These are phyloP conservation scores for Baorangia bicolor DNA, from an alignment of 768 basidiomycete genomes.

Conservation along the genomic window DNA sequence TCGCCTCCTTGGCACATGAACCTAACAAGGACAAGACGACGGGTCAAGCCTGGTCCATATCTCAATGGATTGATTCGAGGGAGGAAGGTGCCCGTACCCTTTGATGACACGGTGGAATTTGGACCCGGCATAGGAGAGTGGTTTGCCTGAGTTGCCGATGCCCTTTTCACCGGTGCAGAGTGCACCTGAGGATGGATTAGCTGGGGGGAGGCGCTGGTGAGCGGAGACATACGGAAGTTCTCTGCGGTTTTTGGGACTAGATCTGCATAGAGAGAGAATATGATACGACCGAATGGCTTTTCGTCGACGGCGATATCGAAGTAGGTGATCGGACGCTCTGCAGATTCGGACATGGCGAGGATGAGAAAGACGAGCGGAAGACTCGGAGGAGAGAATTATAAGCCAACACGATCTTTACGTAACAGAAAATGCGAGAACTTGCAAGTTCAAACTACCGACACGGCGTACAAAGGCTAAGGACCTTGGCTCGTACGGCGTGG, in stretches of 20 bases:
- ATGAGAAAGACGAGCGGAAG: background rate
- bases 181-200: conserved; percentile 50
- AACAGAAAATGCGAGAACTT: conserved; percentile 13
- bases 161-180: conserved; percentile 86
- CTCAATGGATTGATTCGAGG: conserved; percentile 13
- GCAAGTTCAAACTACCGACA: background rate
- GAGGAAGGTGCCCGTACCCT: conserved; percentile 46
- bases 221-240: conserved; percentile 76
- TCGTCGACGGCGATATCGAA: conserved; percentile 85
- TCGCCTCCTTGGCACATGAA: conserved; percentile 93
- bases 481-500: background rate
- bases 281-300: conserved; percentile 62
- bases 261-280: conserved; percentile 82
- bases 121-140: conserved; percentile 65
- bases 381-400: background rate
- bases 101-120: conserved; percentile 81
- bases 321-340: conserved; percentile 47
- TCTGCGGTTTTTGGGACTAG: conserved; percentile 91
- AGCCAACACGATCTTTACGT: conserved; percentile 8
- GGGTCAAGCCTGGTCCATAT: conserved; percentile 14
- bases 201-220: background rate
- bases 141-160: conserved; percentile 58
- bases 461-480: too few species aligned
- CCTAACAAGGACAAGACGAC: conserved; percentile 36
- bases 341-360: conserved; percentile 21